A percentile compares a stretch with the other conserved stretches of the same genome.
Conservation (phyloP, 2,329 filamentous ascomycete genomes). For the Stagonosporopsis tanaceti region DNA sequence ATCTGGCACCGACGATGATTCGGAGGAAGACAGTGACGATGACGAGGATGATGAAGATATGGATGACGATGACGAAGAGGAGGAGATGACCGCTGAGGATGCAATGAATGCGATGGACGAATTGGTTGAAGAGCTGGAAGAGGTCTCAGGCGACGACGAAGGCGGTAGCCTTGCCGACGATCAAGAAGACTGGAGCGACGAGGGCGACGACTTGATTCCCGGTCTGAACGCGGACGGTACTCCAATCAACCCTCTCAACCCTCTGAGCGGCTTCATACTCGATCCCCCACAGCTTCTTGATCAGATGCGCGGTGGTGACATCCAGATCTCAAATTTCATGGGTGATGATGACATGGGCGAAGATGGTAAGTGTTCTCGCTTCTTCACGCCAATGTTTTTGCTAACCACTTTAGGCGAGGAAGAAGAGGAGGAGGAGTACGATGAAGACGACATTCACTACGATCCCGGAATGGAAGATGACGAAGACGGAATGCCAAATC, state of each 20-base stretch:
- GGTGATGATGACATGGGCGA: conserved; percentile 68
- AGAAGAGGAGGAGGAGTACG: conserved; percentile 62
- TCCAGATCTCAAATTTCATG: conserved; percentile 56
- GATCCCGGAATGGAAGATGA: conserved; percentile 60
- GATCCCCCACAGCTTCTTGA: conserved; percentile 50
- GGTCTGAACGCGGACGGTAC: conserved; percentile 61
- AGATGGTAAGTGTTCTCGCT: conserved; percentile 60
- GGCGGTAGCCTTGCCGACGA: conserved; percentile 55
- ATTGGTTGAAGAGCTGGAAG: conserved; percentile 51
- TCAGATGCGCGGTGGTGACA: conserved; percentile 54
- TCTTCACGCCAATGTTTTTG: background rate
- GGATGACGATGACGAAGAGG: conserved; percentile 53
- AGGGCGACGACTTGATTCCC: conserved; percentile 55
- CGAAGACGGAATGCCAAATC: conserved; percentile 51
- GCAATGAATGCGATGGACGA: conserved; percentile 33
- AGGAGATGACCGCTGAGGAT: conserved; percentile 49
- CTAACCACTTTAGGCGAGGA: conserved; percentile 52
- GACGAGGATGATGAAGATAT: conserved; percentile 61
- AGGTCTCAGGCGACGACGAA: conserved; percentile 58
- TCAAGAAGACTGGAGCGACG: conserved; percentile 55
- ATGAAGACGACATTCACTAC: conserved; percentile 69
- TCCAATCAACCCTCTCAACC: conserved; percentile 50
- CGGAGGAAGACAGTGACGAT: conserved; percentile 65
- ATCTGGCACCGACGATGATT: conserved; percentile 62
- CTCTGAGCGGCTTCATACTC: conserved; percentile 43